Evolutionary conservation across 441 rosid species (phyloP), one percentile per base, ranked within the genome.

Genomic region (Syzygium malaccense): DNA sequence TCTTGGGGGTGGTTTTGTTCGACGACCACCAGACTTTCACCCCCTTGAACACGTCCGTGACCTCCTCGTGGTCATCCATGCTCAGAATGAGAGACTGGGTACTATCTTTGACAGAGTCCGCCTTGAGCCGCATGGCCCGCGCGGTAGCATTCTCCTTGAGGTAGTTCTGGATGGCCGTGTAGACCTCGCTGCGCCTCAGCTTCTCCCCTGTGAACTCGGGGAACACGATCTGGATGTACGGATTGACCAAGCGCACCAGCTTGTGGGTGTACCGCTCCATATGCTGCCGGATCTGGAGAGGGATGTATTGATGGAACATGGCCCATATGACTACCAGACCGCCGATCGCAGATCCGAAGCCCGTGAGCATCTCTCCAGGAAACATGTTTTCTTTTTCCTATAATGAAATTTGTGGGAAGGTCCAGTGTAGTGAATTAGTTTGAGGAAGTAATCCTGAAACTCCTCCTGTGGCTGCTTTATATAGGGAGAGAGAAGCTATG

Each of bases 21-120:
- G 89, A 75, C 14, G 54, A 78, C 94, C 94, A 93, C 91, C 92
- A 89, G 58, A 93, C 89, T 87, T 91, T 91, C 85, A 90, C 89
- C 4, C 93, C 93, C 6, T 88, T 13, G 51, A 89, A 91, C 79
- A 89, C 90, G 7, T 93, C 94, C 4, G 89, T 87, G 80, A 92
- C 89, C 89, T 91, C 91, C 86, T 91, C 92, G 8, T 78, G 32
- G 86, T 90, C 89, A 41, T 90, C 94, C 87, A 89, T 88, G 55
- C 85, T 88, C 41, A 92, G 41, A 68, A 86, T 85, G 53, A 79
- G 19, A 23, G 87, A 86, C 58, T 88, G 62, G 56, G 12, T 68
- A 23, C 51, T 75, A 54, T 68, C 90, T 53, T 55, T 48, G 71
- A 86, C 0, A 45, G 87, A 15, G 8, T 88, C 51, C 14, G 87